phyloP scores from a whole-genome alignment of 805 yeast species.

The Jamesozyma jinghongensis region DNA sequence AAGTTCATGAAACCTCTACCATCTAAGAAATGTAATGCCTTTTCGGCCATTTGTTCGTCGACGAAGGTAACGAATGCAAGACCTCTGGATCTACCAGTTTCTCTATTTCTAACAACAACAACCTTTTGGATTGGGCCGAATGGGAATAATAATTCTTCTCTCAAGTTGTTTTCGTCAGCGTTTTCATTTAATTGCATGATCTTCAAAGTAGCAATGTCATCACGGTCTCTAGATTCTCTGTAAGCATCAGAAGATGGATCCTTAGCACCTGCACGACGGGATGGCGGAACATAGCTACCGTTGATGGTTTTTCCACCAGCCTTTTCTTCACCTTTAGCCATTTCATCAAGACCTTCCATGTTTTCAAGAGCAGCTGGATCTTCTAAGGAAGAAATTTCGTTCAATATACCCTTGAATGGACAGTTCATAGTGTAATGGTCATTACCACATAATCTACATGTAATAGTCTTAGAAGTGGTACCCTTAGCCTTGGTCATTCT shows the following conservation, averaged over 20 bases:
- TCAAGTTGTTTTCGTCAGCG: slow-evolving; percentile 73
- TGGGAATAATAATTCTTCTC: slow-evolving; percentile 57
- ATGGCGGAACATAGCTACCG: slow-evolving; percentile 54
- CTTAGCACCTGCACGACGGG: slow-evolving; percentile 35
- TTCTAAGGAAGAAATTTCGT: slow-evolving; percentile 36
- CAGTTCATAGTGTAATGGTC: slow-evolving; percentile 89
- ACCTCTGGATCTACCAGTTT: slow-evolving; percentile 91
- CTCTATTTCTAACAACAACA: slow-evolving; percentile 80
- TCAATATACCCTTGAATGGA: slow-evolving; percentile 88
- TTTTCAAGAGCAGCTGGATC: slow-evolving; percentile 27
- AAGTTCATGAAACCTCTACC: slow-evolving; percentile 90
- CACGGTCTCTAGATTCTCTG: slow-evolving; percentile 50
- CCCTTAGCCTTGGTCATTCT: slow-evolving; percentile 42
- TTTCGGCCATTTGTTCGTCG: slow-evolving; percentile 58
- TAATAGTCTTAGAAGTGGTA: slow-evolving; percentile 39
- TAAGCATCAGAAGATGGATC: slow-evolving; percentile 36
- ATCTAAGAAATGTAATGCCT: slow-evolving; percentile 65
- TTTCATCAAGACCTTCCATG: slow-evolving; percentile 28
- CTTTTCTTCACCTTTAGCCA: slow-evolving; percentile 23
- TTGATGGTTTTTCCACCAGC: slow-evolving; percentile 30
- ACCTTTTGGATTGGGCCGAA: slow-evolving; percentile 67
- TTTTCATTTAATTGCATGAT: slow-evolving; percentile 82
- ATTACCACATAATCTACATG: slow-evolving; percentile 90
- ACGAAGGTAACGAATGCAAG: slow-evolving; percentile 86
- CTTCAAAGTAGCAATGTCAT: slow-evolving; percentile 80